These are phyloP conservation scores for Fusarium devonianum DNA, from an alignment of 2,329 filamentous ascomycete species.

Conservation along the genomic window DNA sequence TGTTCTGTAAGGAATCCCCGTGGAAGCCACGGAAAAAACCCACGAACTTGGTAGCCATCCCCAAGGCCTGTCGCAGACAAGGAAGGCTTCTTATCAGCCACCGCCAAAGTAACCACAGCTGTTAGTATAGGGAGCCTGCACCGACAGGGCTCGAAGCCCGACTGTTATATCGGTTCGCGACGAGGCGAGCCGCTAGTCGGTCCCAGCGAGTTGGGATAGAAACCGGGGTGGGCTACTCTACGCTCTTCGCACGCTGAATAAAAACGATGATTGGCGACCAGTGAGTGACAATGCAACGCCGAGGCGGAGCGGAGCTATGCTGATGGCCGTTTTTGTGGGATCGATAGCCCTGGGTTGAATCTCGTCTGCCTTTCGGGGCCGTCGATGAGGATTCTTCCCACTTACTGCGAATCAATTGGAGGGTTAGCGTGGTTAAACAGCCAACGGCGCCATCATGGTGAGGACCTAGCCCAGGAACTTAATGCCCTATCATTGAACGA, in stretches of 20 bases:
- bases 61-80: slow-evolving; percentile 5
- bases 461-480: slow-evolving; percentile 5
- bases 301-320: slow-evolving; percentile 14
- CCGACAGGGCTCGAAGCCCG: slow-evolving; percentile 30
- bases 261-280: background rate
- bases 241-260: slow-evolving; percentile 29
- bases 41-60: background rate
- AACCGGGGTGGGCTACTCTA: slow-evolving; percentile 26
- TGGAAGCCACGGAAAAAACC: slow-evolving; percentile 20
- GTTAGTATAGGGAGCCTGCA: slow-evolving; percentile 9
- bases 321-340: slow-evolving; percentile 2
- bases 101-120: slow-evolving; percentile 7
- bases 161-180: slow-evolving; percentile 40
- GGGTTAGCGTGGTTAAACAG: slow-evolving; percentile 21
- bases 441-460: slow-evolving; percentile 14
- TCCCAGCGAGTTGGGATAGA: slow-evolving; percentile 38
- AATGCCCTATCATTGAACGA: too few species aligned
- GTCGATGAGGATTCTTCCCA: slow-evolving; percentile 4
- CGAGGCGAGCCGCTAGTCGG: slow-evolving; percentile 41
- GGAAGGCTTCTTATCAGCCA: background rate
- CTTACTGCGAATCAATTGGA: slow-evolving; percentile 9
- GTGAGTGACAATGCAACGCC: slow-evolving; percentile 6
- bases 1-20: slow-evolving; percentile 23
- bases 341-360: background rate
- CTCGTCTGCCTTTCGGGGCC: background rate